Base-by-base conservation (phyloP, 1,284 basidiomycete genomes). In the Tetrapyrgos nigripes region DNA sequence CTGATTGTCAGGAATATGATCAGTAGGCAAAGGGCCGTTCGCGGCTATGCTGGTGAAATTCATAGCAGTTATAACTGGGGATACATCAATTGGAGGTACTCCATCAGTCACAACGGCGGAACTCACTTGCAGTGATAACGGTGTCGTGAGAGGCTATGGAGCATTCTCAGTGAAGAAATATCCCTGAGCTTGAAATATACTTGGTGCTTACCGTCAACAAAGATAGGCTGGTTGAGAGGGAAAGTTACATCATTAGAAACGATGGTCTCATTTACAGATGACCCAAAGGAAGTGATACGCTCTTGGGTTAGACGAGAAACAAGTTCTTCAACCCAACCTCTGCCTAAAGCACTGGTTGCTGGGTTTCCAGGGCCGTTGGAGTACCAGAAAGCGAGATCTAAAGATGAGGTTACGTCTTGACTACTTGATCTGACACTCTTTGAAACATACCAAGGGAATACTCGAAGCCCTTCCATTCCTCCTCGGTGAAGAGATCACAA, bases 381-480 rank as follows among this genome's bases (percentile, higher is more conserved):
- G 67, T 86, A 86, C 81, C 83, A 87, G 67, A 88, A 83, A 2
- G 60, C 55, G 29, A 81, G 67, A 59, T 79, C 75, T 73, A 35
- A 8, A 35, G 19, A 49, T 19, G 26, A 31, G 31, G 13, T 57
- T 47, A 47, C 8, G 9, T 26, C 17, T 24, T 19, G 21, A 54
- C 5, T n/a, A 35, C 29, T 10, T 1, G 47, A 29, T 29, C 13
- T 26, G 11, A 26, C 14, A 23, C 27, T 23, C 10, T n/a, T 40
- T 5, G n/a, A 26, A 13, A 55, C 61, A 40, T 56, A 82, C 79
- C 81, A 24, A 67, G 66, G 23, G 70, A 68, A 66, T 89, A 88
- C 61, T 86, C 83, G 66, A 82, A 90, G 0, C 84, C 83, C 60
- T 81, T 77, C 85, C 87, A 90, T 68, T 90, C 88, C 50, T 84